Evolutionary conservation across 2,329 filamentous ascomycete genomes (phyloP), one percentile per base, ranked within the genome.

Genomic region (Blastomyces gilchristii): DNA sequence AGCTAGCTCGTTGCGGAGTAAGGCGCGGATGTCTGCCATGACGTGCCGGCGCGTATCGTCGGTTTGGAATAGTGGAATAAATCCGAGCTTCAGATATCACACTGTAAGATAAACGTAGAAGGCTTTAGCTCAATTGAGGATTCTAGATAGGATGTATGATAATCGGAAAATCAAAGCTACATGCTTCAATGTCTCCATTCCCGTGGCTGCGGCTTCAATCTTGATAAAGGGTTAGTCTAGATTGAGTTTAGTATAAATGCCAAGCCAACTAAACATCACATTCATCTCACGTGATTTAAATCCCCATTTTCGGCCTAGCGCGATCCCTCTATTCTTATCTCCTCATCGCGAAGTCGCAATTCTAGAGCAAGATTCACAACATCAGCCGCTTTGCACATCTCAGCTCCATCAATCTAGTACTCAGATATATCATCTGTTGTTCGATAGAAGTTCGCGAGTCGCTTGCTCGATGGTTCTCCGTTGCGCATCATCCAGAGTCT

Each of bases 1-100:
- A 63, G 86, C 85, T 67, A 90, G 86, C 75, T 93, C 88, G 71
- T 87, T 87, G 69, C 89, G 88, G 63, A 95, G 82, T 58, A 96
- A 83, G 45, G 89, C 84, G 69, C 91, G 87, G 34, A 90, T 87
- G 75, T 95, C 90, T 68, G 89, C 82, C 89, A 94, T 93, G 45
- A 54, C 41, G 60, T 22, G 47, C 22, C 9, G 34, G 54, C 34
- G 47, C 47, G 47, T 53, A 25, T 3, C 8, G 12, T 25, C 1
- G 25, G 28, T n/a, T 52, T 41, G 31, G 34, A n/a, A 52, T 3
- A 16, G 56, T 49, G 45, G 31, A 39, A 37, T 22, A 7, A 16
- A 58, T 31, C 34, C n/a, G 37, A 34, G 28, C 39, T 47, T 50
- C 7, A 41, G 25, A 49, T 47, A 41, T 4, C 12, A 31, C 12